Evolutionary conservation across 2,329 filamentous ascomycete genomes (phyloP).

Genomic region (Hypoxylon sp.): DNA sequence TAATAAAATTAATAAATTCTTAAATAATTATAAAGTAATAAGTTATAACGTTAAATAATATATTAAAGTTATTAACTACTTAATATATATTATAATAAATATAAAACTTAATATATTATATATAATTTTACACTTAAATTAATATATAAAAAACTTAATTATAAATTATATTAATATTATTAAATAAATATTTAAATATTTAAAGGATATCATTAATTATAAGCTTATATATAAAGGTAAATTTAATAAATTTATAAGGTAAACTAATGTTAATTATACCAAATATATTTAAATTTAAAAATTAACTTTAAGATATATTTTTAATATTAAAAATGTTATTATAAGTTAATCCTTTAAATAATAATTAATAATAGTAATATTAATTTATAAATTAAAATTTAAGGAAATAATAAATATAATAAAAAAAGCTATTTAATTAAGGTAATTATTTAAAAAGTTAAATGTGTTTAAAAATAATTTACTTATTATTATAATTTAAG

Average conservation of each 20-base stretch:
- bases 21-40: slow-evolving; percentile 13
- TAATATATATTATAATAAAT: slow-evolving; percentile 31
- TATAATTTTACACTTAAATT: slow-evolving; percentile 21
- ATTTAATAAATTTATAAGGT: slow-evolving; percentile 17
- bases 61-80: slow-evolving; percentile 26
- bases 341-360: slow-evolving; percentile 11
- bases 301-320: slow-evolving; percentile 25
- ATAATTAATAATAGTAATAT: not conserved
- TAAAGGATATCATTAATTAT: slow-evolving; percentile 17
- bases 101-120: slow-evolving; percentile 24
- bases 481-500: slow-evolving; percentile 24
- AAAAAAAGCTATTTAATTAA: slow-evolving; percentile 26
- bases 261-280: slow-evolving; percentile 14
- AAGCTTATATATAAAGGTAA: slow-evolving; percentile 18
- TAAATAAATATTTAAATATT: slow-evolving; percentile 9
- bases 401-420: slow-evolving; percentile 15
- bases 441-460: slow-evolving; percentile 11
- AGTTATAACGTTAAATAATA: slow-evolving; percentile 21
- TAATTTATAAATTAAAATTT: slow-evolving; percentile 17
- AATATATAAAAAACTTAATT: slow-evolving; percentile 27
- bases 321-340: slow-evolving; percentile 17
- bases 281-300: slow-evolving; percentile 6
- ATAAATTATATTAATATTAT: slow-evolving; percentile 6
- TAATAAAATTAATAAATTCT: slow-evolving; percentile 10
- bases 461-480: slow-evolving; percentile 15